phyloP scores from a whole-genome alignment of 2,329 filamentous ascomycete genomes.

The Geosmithia flava region DNA sequence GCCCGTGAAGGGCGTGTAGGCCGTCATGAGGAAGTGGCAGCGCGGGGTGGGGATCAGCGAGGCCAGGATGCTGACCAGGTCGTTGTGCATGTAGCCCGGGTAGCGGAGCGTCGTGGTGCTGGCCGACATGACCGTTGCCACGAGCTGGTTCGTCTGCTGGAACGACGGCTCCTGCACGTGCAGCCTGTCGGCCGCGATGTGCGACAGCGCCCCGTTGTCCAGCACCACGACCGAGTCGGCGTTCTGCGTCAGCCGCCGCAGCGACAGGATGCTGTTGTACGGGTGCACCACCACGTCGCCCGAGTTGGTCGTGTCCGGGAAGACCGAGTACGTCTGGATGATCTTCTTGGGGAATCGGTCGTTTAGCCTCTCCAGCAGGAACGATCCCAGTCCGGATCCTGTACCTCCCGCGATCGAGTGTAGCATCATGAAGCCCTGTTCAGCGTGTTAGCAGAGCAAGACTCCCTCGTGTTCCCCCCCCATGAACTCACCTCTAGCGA shows the following conservation, averaged over 20 bases:
- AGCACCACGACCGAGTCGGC: conserved; percentile 96
- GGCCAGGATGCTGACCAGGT: conserved; percentile 91
- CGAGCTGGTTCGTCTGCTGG: conserved; percentile 93
- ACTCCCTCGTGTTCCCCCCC: too few species aligned
- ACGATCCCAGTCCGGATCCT: conserved; percentile 90
- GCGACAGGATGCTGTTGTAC: conserved; percentile 90
- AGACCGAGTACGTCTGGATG: conserved; percentile 98
- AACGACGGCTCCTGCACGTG: conserved; percentile 95
- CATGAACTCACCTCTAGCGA: conserved; percentile 62
- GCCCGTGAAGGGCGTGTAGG: conserved; percentile 94
- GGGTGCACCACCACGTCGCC: conserved; percentile 94
- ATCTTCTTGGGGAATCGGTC: conserved; percentile 98
- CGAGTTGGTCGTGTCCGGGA: conserved; percentile 80
- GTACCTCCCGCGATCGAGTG: conserved; percentile 97
- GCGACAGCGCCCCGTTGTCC: conserved; percentile 85
- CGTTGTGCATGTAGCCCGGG: conserved; percentile 99
- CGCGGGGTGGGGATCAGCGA: conserved; percentile 92
- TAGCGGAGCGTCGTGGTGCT: conserved; percentile 94
- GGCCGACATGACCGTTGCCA: conserved; percentile 96
- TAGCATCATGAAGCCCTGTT: conserved; percentile 92
- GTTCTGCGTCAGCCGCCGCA: conserved; percentile 86
- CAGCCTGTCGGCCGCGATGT: conserved; percentile 86
- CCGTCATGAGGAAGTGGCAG: conserved; percentile 96
- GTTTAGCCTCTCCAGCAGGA: conserved; percentile 88
- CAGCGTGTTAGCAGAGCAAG: too few species aligned